Evolutionary conservation across 495 filamentous ascomycete genomes (phyloP), one percentile per base, ranked within the genome.

Genomic region (Sordaria brevicollis): DNA sequence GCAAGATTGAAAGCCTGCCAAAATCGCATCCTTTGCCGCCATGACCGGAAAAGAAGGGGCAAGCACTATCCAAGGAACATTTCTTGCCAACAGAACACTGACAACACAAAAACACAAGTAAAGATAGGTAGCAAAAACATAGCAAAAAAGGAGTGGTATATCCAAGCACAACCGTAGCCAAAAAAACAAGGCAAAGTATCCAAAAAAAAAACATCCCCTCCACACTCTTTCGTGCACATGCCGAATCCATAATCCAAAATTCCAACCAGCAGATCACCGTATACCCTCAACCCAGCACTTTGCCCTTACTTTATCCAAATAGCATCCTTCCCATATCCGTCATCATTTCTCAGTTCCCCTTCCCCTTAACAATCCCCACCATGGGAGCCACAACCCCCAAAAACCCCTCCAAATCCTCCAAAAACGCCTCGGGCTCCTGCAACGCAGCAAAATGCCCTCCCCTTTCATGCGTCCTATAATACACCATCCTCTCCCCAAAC

Each of bases 371-470:
- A 65, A 71, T 38, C 19, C 67, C 41, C 6, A 72, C 71, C 15
- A 70, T 68, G 3, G 68, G 21, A 65, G 39, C 70, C 15, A 74
- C 67, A 41, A 71, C 36, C 35, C 15, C 54, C 25, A 77, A 6
- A 49, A 89, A 93, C 19, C 84, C 83, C 15, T 82, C 81, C 6
- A 92, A 68, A 76, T 92, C 90, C 17, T 79, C 71, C 37, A 88
- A 79, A 65, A 91, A 76, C 33, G 74, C 74, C 65, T 79, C 77
- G 3, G 89, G 89, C 43, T 81, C 70, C 76, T 91, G 87, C 65
- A 89, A 72, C 29, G 85, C 86, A 1, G 88, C 87, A 72, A 90
- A 91, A 78, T 90, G 89, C 0, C 89, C 88, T 29, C 90, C 89
- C 73, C 80, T 70, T 70, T 89, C 83, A 65, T 83, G 71, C 13